These are phyloP conservation scores for Alternaria sp. DNA, from an alignment of 2,329 filamentous ascomycete species.

Conservation along the genomic window DNA sequence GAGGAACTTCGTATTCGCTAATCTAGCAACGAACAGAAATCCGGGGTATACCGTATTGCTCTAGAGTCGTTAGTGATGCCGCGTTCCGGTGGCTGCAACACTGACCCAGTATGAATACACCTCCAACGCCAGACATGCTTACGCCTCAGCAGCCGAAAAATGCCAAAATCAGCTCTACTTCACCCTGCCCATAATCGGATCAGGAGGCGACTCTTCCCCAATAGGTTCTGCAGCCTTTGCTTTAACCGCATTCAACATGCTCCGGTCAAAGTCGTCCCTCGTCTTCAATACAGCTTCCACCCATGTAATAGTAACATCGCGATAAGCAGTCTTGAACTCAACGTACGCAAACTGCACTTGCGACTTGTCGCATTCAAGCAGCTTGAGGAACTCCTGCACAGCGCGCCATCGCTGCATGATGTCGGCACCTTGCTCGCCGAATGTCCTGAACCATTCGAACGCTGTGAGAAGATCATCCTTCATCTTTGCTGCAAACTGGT, in stretches of 20 bases:
- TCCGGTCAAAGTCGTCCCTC: constrained; percentile 92
- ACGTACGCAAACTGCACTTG: constrained; percentile 81
- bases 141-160: not conserved
- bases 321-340: constrained; percentile 84
- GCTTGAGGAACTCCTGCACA: constrained; percentile 80
- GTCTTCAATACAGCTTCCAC: constrained; percentile 89
- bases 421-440: constrained; percentile 57
- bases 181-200: constrained; percentile 95
- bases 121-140: constrained; percentile 12
- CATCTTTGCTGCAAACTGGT: constrained; percentile 92
- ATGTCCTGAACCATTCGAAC: constrained; percentile 84
- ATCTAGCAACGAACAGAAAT: constrained; percentile 10
- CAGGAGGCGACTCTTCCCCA: constrained; percentile 72
- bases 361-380: constrained; percentile 79
- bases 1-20: constrained; percentile 10
- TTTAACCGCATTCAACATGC: constrained; percentile 89
- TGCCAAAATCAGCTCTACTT: constrained; percentile 61
- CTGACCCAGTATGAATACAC: constrained; percentile 9
- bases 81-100: constrained; percentile 1
- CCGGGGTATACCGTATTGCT: constrained; percentile 14
- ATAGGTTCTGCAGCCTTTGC: constrained; percentile 85
- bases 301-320: constrained; percentile 95
- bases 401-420: constrained; percentile 95
- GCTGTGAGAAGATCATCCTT: constrained; percentile 90
- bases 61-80: constrained; percentile 8